These are phyloP conservation scores for Diatrype stigma DNA, from an alignment of 2,329 filamentous ascomycete species.

Conservation along the genomic window DNA sequence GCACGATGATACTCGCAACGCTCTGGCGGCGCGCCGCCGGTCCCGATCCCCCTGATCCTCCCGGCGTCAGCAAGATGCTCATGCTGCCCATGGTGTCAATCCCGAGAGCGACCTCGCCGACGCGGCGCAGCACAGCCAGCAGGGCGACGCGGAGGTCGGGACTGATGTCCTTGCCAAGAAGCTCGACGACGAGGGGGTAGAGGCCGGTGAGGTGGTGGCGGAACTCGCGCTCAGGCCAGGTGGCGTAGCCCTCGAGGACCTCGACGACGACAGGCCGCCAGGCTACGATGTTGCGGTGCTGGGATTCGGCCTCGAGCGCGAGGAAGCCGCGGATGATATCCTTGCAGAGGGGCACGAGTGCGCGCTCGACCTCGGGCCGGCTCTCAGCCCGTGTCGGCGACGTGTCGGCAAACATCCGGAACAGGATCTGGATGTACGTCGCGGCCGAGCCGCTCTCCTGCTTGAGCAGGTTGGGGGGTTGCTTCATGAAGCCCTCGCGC, in stretches of 20 bases:
- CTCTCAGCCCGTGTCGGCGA: conserved; percentile 76
- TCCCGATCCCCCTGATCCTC: too few relatives aligned
- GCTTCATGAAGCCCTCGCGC: conserved; percentile 99
- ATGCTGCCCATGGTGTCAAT: conserved; percentile 45
- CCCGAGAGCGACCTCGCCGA: conserved; percentile 72
- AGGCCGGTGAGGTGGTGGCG: conserved; percentile 75
- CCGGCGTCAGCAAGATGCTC: not conserved
- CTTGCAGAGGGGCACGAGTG: conserved; percentile 88
- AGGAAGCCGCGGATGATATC: conserved; percentile 89
- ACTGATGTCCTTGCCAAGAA: conserved; percentile 78
- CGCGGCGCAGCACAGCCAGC: conserved; percentile 70
- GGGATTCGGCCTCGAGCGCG: conserved; percentile 86
- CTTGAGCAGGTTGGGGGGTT: conserved; percentile 94
- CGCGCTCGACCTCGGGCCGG: conserved; percentile 80
- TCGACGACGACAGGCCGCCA: conserved; percentile 98
- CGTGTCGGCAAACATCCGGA: conserved; percentile 95
- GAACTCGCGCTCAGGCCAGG: conserved; percentile 78
- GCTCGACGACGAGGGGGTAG: conserved; percentile 78
- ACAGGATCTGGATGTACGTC: conserved; percentile 92
- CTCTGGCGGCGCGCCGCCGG: not conserved
- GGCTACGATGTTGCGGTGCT: conserved; percentile 93
- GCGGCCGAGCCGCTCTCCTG: conserved; percentile 91
- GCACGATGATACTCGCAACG: conserved; percentile 27
- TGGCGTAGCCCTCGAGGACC: conserved; percentile 87
- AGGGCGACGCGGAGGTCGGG: conserved; percentile 74